These are phyloP conservation scores for Microdochium trichocladiopsis DNA, from an alignment of 2,329 filamentous ascomycete species.

Conservation along the genomic window DNA sequence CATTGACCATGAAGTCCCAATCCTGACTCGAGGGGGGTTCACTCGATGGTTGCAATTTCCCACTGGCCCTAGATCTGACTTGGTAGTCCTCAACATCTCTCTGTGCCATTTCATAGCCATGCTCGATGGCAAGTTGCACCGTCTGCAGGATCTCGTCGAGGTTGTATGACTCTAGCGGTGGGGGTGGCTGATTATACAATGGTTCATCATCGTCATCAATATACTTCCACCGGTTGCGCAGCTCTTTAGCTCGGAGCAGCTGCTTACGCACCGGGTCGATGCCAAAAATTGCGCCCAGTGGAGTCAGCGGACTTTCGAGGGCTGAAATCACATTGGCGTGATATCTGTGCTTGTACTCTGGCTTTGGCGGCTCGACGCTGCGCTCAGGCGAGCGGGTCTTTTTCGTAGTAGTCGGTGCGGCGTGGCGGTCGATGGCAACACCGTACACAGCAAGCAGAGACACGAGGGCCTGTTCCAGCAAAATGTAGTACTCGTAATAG, in stretches of 20 bases:
- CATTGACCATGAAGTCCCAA: constrained; percentile 52
- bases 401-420: background rate
- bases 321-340: constrained; percentile 64
- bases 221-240: constrained; percentile 68
- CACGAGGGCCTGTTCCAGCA: constrained; percentile 64
- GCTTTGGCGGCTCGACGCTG: background rate
- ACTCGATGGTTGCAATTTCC: constrained; percentile 8
- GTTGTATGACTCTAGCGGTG: constrained; percentile 52
- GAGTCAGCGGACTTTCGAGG: constrained; percentile 48
- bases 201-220: constrained; percentile 37
- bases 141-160: constrained; percentile 50
- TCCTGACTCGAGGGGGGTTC: constrained; percentile 28
- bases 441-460: constrained; percentile 59
- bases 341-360: constrained; percentile 42
- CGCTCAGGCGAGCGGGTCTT: background rate
- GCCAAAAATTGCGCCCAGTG: constrained; percentile 50
- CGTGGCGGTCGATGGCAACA: constrained; percentile 36
- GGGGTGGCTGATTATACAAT: constrained; percentile 8
- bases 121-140: constrained; percentile 53
- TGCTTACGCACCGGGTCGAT: constrained; percentile 46
- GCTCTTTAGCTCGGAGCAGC: constrained; percentile 59
- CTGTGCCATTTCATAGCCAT: constrained; percentile 45
- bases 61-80: constrained; percentile 1
- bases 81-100: constrained; percentile 26
- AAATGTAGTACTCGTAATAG: constrained; percentile 70